Conservation (phyloP, 768 basidiomycete species). For the Pholiota microspora region DNA sequence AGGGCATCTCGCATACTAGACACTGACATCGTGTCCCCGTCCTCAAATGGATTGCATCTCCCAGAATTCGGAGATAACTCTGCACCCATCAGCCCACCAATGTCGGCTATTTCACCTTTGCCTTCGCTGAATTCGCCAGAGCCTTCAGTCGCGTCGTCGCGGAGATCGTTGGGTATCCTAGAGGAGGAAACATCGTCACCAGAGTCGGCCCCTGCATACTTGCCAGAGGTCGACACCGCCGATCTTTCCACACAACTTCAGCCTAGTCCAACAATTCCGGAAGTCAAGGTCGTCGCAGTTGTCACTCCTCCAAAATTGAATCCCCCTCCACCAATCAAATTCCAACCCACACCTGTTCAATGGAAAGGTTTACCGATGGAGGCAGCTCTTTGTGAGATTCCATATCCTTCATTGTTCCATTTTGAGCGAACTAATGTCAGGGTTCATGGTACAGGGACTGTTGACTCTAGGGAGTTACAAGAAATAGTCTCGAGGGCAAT, state of each 20-base stretch:
- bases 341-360: constrained; percentile 53
- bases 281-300: constrained; percentile 3
- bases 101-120: not conserved
- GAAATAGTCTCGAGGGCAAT: constrained; percentile 72
- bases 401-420: constrained; percentile 1
- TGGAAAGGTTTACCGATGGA: constrained; percentile 73
- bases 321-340: constrained; percentile 50
- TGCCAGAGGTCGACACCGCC: constrained; percentile 1
- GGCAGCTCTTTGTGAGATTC: constrained; percentile 53
- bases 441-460: constrained; percentile 40
- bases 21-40: constrained; percentile 13
- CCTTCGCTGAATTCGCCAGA: constrained; percentile 11
- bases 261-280: not conserved
- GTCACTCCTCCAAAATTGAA: constrained; percentile 32
- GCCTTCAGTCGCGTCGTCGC: constrained; percentile 12
- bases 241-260: not conserved
- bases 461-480: constrained; percentile 63
- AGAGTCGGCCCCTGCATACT: constrained; percentile 12
- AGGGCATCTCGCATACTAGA: constrained; percentile 20
- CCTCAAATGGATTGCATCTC: constrained; percentile 12
- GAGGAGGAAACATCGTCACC: constrained; percentile 17
- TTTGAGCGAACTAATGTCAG: constrained; percentile 4
- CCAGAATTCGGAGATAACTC: constrained; percentile 15
- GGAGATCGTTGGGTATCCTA: constrained; percentile 15
- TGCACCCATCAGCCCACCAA: constrained; percentile 13